These are phyloP conservation scores for Calonectria naviculata DNA, from an alignment of 2,329 filamentous ascomycete genomes.

Conservation along the genomic window DNA sequence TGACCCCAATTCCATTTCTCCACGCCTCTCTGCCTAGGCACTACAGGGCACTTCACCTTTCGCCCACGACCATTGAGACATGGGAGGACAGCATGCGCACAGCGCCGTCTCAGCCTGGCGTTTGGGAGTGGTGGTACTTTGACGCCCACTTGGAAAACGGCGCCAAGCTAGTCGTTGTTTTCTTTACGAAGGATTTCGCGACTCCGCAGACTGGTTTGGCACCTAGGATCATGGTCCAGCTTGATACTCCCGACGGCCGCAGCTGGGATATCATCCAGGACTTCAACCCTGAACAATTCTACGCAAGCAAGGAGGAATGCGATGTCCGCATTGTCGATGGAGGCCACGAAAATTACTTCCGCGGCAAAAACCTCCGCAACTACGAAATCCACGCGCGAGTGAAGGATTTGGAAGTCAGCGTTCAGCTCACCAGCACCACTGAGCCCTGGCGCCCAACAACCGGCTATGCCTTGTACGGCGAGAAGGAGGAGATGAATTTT, in stretches of 20 bases:
- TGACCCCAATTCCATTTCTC: background rate
- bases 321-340: background rate
- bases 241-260: slow-evolving; percentile 5
- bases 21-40: background rate
- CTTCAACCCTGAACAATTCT: background rate
- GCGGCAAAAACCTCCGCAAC: background rate
- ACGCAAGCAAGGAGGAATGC: background rate
- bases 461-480: background rate
- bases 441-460: background rate
- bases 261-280: background rate
- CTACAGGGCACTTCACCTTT: background rate
- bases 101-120: background rate
- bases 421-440: background rate
- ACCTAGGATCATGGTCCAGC: slow-evolving; percentile 2
- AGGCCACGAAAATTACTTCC: background rate
- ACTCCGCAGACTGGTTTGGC: background rate
- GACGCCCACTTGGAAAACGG: slow-evolving; percentile 1
- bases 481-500: background rate
- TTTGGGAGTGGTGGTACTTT: slow-evolving; percentile 13
- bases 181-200: slow-evolving; percentile 2
- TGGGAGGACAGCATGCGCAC: slow-evolving; percentile 1
- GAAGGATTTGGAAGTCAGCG: background rate
- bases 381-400: background rate
- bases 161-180: slow-evolving; percentile 5
- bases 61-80: background rate